Base-by-base conservation (phyloP, 202 grass and related monocot genomes). In the Saccharum hybrid region DNA sequence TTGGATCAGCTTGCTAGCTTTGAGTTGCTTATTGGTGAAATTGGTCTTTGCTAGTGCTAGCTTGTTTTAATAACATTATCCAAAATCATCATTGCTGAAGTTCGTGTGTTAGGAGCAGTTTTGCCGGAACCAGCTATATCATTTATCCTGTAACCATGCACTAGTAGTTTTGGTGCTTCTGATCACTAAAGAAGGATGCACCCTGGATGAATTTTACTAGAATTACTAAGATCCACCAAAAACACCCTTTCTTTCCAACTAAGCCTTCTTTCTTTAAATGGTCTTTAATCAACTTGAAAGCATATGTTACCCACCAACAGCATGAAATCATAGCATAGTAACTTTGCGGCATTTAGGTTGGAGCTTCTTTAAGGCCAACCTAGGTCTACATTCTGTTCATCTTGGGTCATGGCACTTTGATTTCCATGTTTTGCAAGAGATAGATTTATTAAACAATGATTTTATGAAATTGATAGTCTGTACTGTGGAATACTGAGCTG, bases 401-500 rank as follows among this genome's bases (percentile, higher is more conserved):
- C 11, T 63, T 63, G 80, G 38, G 57, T 61, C 69, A 69, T 48
- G 4, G 48, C 78, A 43, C 9, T 61, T 26, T 61, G 21, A 62
- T 69, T 67, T 75, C 59, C 83, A 39, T 81, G 5, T 62, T 74
- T 80, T 14, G 4, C 38, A 33, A 22, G 34, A 57, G 19, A 63
- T 23, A 34, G 33, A 46, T 46, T 36, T 74, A 73, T 65, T 57
- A 59, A 52, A 36, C 37, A 79, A 45, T 72, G 10, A 28, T 72
- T 71, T 71, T 71, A 64, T 82, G 60, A 74, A 80, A 14, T 75
- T 79, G 13, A 59, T 78, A 71, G 54, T 66, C 28, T 80, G 40
- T 74, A 88, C 10, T 81, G 43, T 21, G 23, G 36, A 75, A 78
- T 90, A 72, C 75, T 90, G 76, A 84, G 33, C 28, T 19, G 21